These are phyloP conservation scores for Exophiala sideris DNA, from an alignment of 2,329 filamentous ascomycete species.

Conservation along the genomic window DNA sequence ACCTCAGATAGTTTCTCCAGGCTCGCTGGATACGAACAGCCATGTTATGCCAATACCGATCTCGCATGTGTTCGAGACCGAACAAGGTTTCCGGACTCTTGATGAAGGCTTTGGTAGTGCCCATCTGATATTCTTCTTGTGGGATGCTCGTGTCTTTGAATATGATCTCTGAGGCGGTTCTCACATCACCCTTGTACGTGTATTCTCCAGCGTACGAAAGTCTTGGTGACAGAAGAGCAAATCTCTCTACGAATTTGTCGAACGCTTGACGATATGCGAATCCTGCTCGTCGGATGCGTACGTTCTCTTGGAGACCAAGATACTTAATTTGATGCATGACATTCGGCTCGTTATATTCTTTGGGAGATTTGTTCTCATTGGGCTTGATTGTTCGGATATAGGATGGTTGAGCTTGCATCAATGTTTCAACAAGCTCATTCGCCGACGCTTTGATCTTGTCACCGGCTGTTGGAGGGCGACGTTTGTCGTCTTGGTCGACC, in stretches of 20 bases:
- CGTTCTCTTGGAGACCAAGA: constrained; percentile 97
- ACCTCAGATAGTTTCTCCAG: constrained; percentile 93
- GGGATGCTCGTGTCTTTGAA: constrained; percentile 96
- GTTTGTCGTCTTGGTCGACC: constrained; percentile 92
- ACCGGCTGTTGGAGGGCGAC: constrained; percentile 87
- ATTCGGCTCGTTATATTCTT: constrained; percentile 86
- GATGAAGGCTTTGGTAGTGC: constrained; percentile 95
- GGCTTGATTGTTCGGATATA: constrained; percentile 99
- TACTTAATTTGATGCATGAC: constrained; percentile 99
- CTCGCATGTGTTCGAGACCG: constrained; percentile 94
- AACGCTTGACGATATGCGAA: constrained; percentile 97
- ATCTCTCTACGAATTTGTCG: constrained; percentile 96
- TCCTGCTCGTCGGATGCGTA: constrained; percentile 90
- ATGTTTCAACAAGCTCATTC: constrained; percentile 86
- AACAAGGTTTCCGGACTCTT: constrained; percentile 97
- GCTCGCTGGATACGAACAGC: constrained; percentile 94
- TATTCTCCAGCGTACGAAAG: constrained; percentile 97
- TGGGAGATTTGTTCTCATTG: constrained; percentile 96
- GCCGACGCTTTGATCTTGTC: constrained; percentile 95
- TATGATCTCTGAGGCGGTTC: constrained; percentile 86
- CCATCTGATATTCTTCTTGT: constrained; percentile 93
- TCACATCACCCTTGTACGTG: constrained; percentile 86
- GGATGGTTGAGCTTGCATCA: constrained; percentile 96
- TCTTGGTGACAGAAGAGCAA: constrained; percentile 90
- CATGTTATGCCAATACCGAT: constrained; percentile 99